Percentiles rank a stretch among this genome's conserved stretches.
These are phyloP conservation scores for Sophora flavescens DNA, from an alignment of 306 rosid species.

Conservation along the genomic window DNA sequence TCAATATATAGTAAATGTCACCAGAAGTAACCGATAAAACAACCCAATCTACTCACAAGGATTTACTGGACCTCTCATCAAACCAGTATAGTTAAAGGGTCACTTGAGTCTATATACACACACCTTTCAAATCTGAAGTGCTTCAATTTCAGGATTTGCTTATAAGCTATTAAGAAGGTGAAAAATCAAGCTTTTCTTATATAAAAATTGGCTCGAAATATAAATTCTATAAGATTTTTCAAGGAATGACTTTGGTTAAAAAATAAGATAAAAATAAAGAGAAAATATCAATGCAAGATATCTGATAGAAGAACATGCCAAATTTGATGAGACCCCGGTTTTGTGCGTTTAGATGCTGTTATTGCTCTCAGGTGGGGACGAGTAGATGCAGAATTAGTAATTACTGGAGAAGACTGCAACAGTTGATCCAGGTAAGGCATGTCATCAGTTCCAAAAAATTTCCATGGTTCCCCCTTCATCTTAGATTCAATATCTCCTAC, in stretches of 20 bases:
- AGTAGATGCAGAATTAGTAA: constrained; percentile 80
- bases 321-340: constrained; percentile 76
- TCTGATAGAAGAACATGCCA: constrained; percentile 65
- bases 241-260: constrained; percentile 8
- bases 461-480: constrained; percentile 93
- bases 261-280: neutral
- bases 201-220: constrained; percentile 33
- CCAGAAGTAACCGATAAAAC: neutral
- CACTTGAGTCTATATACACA: neutral
- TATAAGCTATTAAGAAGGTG: neutral
- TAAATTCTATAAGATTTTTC: constrained; percentile 15
- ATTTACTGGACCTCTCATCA: neutral
- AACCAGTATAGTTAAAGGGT: constrained; percentile 2
- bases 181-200: constrained; percentile 3
- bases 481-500: constrained; percentile 88
- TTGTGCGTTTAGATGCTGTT: constrained; percentile 93
- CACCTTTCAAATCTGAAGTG: neutral
- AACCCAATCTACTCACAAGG: neutral
- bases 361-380: constrained; percentile 94
- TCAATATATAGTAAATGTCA: neutral
- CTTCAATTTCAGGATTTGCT: constrained; percentile 26
- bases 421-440: constrained; percentile 98
- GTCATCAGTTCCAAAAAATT: constrained; percentile 91
- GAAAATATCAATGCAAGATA: constrained; percentile 30
- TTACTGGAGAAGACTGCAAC: constrained; percentile 85